These are phyloP conservation scores for Dactylella cylindrospora DNA, from an alignment of 2,329 filamentous ascomycete genomes.

Conservation along the genomic window DNA sequence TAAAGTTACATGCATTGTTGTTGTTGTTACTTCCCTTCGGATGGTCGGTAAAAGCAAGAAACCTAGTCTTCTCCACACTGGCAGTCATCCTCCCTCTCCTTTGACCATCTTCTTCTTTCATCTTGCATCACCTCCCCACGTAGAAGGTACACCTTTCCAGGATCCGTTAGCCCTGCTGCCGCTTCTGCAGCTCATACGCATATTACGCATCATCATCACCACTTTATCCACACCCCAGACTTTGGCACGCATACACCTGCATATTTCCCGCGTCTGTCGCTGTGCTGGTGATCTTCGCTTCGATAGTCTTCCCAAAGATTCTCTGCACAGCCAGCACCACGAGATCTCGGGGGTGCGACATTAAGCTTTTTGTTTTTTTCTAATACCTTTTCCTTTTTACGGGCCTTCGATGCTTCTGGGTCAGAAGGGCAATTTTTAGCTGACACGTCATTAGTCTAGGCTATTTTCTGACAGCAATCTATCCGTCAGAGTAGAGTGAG, in stretches of 20 bases:
- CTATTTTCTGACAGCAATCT: slow-evolving; percentile 52
- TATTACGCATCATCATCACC: slow-evolving; percentile 44
- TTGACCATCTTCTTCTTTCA: slow-evolving; percentile 41
- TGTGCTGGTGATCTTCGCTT: slow-evolving; percentile 45
- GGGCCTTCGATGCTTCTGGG: slow-evolving; percentile 40
- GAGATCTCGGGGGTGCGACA: slow-evolving; percentile 28
- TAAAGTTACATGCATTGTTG: slow-evolving; percentile 27
- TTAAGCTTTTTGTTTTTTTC: slow-evolving; percentile 38
- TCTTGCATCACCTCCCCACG: slow-evolving; percentile 44
- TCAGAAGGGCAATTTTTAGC: slow-evolving; percentile 41
- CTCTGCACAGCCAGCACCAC: slow-evolving; percentile 44
- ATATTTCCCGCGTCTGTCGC: slow-evolving; percentile 42
- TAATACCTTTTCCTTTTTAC: slow-evolving; percentile 43
- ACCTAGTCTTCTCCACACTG: slow-evolving; percentile 36
- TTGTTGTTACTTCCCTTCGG: slow-evolving; percentile 34
- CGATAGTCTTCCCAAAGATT: slow-evolving; percentile 42
- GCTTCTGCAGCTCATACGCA: slow-evolving; percentile 43
- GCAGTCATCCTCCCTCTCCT: slow-evolving; percentile 42
- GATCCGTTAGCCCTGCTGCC: slow-evolving; percentile 45
- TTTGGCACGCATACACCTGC: slow-evolving; percentile 44
- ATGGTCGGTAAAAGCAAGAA: slow-evolving; percentile 33
- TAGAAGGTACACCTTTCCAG: slow-evolving; percentile 42
- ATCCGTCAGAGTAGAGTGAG: slow-evolving; percentile 42
- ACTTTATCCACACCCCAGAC: slow-evolving; percentile 33
- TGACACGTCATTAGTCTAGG: slow-evolving; percentile 45